Evolutionary conservation across 768 basidiomycete genomes (phyloP).

Genomic region (Boletus tylopilopsis): DNA sequence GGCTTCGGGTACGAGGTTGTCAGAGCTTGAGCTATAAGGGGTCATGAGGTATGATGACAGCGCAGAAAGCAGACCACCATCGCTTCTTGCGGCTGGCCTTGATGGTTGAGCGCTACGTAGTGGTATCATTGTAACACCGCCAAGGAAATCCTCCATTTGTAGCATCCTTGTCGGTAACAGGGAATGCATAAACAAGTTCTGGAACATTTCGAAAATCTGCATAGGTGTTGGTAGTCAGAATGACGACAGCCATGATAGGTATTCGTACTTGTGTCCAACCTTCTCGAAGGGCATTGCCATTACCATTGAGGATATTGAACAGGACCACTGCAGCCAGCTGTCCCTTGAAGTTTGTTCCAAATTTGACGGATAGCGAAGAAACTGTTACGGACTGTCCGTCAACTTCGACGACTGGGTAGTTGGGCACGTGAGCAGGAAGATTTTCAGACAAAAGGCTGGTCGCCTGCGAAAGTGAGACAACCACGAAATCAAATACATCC

Average conservation of each 20-base stretch:
- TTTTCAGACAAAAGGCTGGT: constrained; percentile 81
- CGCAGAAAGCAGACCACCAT: constrained; percentile 91
- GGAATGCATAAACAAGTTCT: constrained; percentile 92
- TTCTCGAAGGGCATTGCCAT: constrained; percentile 88
- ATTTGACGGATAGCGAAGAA: constrained; percentile 86
- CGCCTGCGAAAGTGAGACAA: constrained; percentile 87
- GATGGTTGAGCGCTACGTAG: constrained; percentile 71
- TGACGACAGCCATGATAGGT: background rate
- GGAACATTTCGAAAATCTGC: constrained; percentile 98
- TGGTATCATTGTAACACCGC: constrained; percentile 91
- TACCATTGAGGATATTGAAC: constrained; percentile 96
- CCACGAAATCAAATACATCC: constrained; percentile 96
- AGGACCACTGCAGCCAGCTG: constrained; percentile 96
- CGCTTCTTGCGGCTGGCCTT: constrained; percentile 58
- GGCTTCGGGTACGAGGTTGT: constrained; percentile 80
- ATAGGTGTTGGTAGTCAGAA: background rate
- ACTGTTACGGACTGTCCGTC: constrained; percentile 89
- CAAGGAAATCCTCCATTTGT: constrained; percentile 98
- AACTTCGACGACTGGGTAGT: constrained; percentile 85
- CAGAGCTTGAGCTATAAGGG: constrained; percentile 75
- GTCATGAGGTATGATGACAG: constrained; percentile 96
- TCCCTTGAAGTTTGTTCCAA: constrained; percentile 92
- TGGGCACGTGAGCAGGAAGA: constrained; percentile 66
- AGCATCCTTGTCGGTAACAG: constrained; percentile 86
- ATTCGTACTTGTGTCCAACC: constrained; percentile 84